Conservation (phyloP, 2,329 filamentous ascomycete species). For the Ascocoryne sarcoides region DNA sequence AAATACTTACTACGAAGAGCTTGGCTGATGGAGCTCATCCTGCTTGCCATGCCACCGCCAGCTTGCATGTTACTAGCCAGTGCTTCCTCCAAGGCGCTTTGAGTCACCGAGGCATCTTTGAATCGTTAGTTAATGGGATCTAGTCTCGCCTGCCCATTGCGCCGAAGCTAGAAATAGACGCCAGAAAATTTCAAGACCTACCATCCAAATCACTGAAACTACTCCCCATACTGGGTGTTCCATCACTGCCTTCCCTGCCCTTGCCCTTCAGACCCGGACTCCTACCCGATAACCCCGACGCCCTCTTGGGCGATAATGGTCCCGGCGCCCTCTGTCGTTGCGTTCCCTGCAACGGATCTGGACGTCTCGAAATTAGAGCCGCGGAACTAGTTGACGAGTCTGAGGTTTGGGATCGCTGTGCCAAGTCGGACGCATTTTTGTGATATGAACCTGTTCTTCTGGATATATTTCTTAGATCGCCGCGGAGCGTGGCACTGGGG, state of each 20-base stretch:
- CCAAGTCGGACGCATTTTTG: constrained; percentile 14
- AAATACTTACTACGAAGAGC: constrained; percentile 54
- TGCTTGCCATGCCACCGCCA: constrained; percentile 46
- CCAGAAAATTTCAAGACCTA: constrained; percentile 27
- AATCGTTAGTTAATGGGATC: too few species aligned
- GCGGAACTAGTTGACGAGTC: constrained; percentile 53
- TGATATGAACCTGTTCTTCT: constrained; percentile 9
- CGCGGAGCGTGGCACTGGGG: constrained; percentile 23
- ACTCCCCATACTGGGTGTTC: constrained; percentile 72
- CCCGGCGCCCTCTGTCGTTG: constrained; percentile 25
- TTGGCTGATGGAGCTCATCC: constrained; percentile 62
- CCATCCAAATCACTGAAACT: constrained; percentile 82
- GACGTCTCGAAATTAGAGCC: constrained; percentile 13
- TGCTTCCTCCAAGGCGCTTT: constrained; percentile 72
- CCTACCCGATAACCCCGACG: constrained; percentile 47
- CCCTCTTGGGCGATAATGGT: constrained; percentile 50
- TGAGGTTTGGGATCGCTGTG: constrained; percentile 36
- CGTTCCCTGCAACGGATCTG: constrained; percentile 10
- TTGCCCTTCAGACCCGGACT: constrained; percentile 44
- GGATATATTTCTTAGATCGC: constrained; percentile 17
- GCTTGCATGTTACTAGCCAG: constrained; percentile 64
- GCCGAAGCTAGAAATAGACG: constrained; percentile 8
- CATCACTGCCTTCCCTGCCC: constrained; percentile 57
- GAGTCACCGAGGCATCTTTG: constrained; percentile 65
- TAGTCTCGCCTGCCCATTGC: too few species aligned